Conservation (phyloP, 2,329 filamentous ascomycete species). For the Aspergillus floridensis region DNA sequence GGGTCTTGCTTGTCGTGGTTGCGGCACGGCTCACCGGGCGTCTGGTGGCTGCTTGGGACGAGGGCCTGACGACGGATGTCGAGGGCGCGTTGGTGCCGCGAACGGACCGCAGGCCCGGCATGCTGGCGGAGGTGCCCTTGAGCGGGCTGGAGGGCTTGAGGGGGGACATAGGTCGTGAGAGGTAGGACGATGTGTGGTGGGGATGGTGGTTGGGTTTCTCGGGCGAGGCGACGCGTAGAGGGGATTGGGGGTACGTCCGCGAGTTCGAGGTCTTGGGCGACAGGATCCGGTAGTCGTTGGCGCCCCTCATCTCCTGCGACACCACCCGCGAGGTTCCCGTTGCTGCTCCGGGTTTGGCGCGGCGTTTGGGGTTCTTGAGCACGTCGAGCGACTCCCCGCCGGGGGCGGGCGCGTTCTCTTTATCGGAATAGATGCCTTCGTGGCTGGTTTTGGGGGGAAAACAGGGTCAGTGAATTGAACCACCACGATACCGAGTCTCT, state of each 20-base stretch:
- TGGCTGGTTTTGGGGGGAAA: slow-evolving; percentile 48
- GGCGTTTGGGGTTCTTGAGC: slow-evolving; percentile 69
- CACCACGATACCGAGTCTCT: background rate
- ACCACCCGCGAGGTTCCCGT: slow-evolving; percentile 40
- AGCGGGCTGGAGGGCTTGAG: slow-evolving; percentile 53
- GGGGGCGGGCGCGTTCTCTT: slow-evolving; percentile 63
- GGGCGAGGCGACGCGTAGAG: slow-evolving; percentile 42
- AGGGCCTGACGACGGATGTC: slow-evolving; percentile 26
- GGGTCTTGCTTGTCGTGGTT: slow-evolving; percentile 22
- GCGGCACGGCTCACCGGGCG: slow-evolving; percentile 32
- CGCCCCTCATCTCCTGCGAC: slow-evolving; percentile 45
- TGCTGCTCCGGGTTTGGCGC: slow-evolving; percentile 45
- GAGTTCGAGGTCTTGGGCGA: slow-evolving; percentile 83
- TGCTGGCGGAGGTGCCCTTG: slow-evolving; percentile 28
- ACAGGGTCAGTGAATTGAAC: slow-evolving; percentile 15
- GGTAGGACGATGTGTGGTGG: slow-evolving; percentile 29
- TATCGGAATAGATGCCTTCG: slow-evolving; percentile 64
- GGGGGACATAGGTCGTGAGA: slow-evolving; percentile 61
- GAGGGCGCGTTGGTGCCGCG: slow-evolving; percentile 24
- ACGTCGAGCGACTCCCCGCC: slow-evolving; percentile 43
- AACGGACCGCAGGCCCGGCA: slow-evolving; percentile 21
- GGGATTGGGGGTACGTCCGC: slow-evolving; percentile 61
- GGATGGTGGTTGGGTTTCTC: slow-evolving; percentile 45
- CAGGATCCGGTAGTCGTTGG: slow-evolving; percentile 59
- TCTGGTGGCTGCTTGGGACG: slow-evolving; percentile 24